phyloP scores from a whole-genome alignment of 139 green algal genomes.

The Haematococcus lacustris region DNA sequence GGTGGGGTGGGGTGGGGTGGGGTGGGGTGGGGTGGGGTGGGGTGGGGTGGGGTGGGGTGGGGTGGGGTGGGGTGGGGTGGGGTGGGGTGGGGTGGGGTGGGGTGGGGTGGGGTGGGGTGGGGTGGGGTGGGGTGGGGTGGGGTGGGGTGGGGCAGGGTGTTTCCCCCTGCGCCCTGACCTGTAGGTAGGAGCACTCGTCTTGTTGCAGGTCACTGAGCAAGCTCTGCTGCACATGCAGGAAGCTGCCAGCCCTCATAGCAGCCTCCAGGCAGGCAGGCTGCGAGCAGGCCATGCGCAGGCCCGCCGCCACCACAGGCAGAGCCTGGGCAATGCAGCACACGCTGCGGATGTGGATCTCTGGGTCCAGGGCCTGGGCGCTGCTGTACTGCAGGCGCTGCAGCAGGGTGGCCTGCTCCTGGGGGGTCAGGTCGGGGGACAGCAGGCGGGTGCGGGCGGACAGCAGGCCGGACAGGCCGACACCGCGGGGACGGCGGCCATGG shows the following conservation, averaged over 20 bases:
- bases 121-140: no score
- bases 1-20: no score
- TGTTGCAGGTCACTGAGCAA: constrained; percentile 28
- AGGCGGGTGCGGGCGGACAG: neutral
- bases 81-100: no score
- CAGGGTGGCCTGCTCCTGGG: neutral
- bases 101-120: no score
- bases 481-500: constrained; percentile 23
- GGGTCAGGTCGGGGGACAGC: neutral
- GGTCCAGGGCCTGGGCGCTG: neutral
- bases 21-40: no score
- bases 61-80: no score
- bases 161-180: no score
- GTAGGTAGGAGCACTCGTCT: constrained; percentile 25
- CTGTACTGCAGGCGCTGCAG: neutral
- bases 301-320: constrained; percentile 25
- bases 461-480: constrained; percentile 18
- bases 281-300: constrained; percentile 9
- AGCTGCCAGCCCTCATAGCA: constrained; percentile 12
- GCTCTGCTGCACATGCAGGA: constrained; percentile 33
- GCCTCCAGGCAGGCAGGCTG: constrained; percentile 4
- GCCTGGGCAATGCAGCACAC: constrained; percentile 32
- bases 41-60: no score
- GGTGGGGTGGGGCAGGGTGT: no score
- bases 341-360: constrained; percentile 24